Base-by-base conservation (phyloP, 441 rosid species). In the Pelargonium australe region DNA sequence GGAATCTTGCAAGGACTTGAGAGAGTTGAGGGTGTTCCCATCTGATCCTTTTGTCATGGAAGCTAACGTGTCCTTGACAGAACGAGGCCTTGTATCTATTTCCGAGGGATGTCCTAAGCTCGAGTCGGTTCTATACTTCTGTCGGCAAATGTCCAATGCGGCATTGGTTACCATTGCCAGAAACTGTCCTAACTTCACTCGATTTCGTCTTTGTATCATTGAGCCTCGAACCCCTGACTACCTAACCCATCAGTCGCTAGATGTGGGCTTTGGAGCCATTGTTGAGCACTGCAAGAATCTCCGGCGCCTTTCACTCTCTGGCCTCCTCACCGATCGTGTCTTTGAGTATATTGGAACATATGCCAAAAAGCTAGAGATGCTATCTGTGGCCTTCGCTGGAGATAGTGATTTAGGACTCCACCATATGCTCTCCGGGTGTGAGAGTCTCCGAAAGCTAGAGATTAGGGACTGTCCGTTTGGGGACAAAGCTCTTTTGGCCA, bases 201-300 rank as follows among this genome's bases (percentile, higher is more conserved):
- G 95, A 65, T 93, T 93, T 76, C 82, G 98, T 60, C 74, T 93
- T 73, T 85, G 93, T 81, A 93, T 82, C 72, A 89, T 93, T 10
- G 96, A 91, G 67, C 97, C 96, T 43, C 69, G 4, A 74, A 91
- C 85, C 80, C 88, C 93, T 0, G 98, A 93, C 71, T 84, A 89
- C 25, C 82, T 73, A 34, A 93, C 97, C 45, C 49, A 47, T 68
- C 84, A 78, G 83, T 90, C 98, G 1, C 67, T 93, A 74, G 98
- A 93, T 71, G 96, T 91, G 80, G 98, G 98, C 67, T 93, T 89
- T 65, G 98, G 98, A 76, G 98, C 96, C 34, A 89, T 93, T 53
- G 97, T 86, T 57, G 87, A 78, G 51, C 83, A 95, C 9, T 91
- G 91, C 86, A 86, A 83, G 79, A 84, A 78, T 28, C 78, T 93